Evolutionary conservation across 2,329 filamentous ascomycete species (phyloP), one percentile per base, ranked within the genome.

Genomic region (Fusarium gaditjirri): DNA sequence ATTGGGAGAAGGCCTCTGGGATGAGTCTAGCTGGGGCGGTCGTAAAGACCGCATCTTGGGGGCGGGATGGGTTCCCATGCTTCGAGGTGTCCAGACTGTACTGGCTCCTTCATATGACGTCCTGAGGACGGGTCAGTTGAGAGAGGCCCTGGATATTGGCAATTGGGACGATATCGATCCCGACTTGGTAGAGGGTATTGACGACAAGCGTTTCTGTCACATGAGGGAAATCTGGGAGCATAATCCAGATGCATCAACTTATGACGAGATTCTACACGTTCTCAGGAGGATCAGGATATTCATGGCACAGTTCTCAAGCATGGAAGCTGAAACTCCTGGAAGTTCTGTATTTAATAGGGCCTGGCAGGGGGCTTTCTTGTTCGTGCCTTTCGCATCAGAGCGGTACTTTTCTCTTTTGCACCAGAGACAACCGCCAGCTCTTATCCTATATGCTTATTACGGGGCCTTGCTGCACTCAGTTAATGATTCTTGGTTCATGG

Each of bases 11-110:
- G 63, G 33, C 1, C 10, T 60, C 4, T 66, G 63, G 63, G 52
- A 60, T 1, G 61, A 66, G 2, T 44, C 63, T 7, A 44, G 39
- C 5, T 25, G 31, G 21, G 33, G 21, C 1, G 38, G 16, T 0
- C 63, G 52, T 6, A 66, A 66, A 52, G 63, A 66, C 8, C 44
- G 63, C 0, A n/a, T 66, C 3, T 8, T 66, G 4, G 63, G 63
- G 4, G 6, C 47, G 7, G 44, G 44, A 14, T 66, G 61, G 52
- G 35, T 66, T 2, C 63, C 63, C 19, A 66, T 66, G 63, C 11
- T 66, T 8, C 43, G 52, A 1, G 63, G 63, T 3, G 8, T 60
- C 1, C 44, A 60, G 16, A 6, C 35, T 3, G 13, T 66, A 7
- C 1, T 65, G 1, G 7, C 0, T 0, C 61, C 63, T 1, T 49